phyloP scores from a whole-genome alignment of 2,329 filamentous ascomycete species.

The Pezicula carpinea region DNA sequence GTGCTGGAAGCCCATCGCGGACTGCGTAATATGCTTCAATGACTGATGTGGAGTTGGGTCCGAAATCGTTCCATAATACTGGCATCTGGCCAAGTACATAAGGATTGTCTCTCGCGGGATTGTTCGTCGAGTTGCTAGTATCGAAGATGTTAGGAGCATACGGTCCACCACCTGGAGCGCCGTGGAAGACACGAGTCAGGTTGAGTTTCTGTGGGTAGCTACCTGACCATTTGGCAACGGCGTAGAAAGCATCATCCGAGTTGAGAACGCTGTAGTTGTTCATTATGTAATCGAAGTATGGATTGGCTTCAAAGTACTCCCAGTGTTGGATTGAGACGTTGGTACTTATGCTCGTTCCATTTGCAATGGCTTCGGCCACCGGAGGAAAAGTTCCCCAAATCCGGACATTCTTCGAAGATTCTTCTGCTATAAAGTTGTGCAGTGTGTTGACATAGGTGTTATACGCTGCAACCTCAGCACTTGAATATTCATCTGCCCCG shows the following conservation, averaged over 20 bases:
- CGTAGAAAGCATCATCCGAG: conserved; percentile 48
- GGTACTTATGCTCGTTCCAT: conserved; percentile 33
- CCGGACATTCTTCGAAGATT: conserved; percentile 39
- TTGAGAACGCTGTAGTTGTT: conserved; percentile 48
- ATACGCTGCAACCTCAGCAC: conserved; percentile 41
- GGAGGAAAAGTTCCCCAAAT: conserved; percentile 55
- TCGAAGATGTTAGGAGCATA: conserved; percentile 49
- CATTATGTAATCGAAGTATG: conserved; percentile 26
- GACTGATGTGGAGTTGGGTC: conserved; percentile 44
- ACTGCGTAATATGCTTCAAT: conserved; percentile 49
- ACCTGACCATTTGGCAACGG: conserved; percentile 43
- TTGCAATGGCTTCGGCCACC: conserved; percentile 20
- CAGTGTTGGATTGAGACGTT: conserved; percentile 51
- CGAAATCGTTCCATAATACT: conserved; percentile 52
- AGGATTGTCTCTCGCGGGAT: conserved; percentile 35
- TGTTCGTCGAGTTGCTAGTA: conserved; percentile 41
- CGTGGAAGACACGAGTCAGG: conserved; percentile 40
- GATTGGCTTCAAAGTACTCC: conserved; percentile 49
- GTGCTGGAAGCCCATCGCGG: conserved; percentile 43
- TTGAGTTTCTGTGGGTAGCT: conserved; percentile 43
- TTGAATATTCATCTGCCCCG: conserved; percentile 51
- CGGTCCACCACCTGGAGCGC: conserved; percentile 33
- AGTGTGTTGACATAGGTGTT: conserved; percentile 49
- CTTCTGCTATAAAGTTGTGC: conserved; percentile 37
- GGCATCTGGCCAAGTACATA: conserved; percentile 43